Evolutionary conservation across 2,329 filamentous ascomycete genomes (phyloP).

Genomic region (Immersiporthe knoxdaviesiana): DNA sequence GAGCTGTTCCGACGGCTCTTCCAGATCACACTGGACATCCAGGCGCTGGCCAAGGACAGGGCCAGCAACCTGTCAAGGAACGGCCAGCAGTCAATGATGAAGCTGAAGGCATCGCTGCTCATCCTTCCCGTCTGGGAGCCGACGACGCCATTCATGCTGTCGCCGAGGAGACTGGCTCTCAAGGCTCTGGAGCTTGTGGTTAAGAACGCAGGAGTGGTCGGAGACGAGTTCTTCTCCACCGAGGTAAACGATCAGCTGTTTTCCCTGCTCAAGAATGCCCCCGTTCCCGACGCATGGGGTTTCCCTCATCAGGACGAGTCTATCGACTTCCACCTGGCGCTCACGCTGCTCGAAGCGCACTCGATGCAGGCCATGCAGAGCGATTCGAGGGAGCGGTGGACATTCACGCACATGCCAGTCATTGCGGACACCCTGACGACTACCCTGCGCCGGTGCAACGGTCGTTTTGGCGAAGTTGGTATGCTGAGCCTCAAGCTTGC

Average conservation of each 20-base stretch:
- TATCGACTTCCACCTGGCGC: constrained; percentile 49
- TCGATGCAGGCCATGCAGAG: constrained; percentile 53
- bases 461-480: constrained; percentile 46
- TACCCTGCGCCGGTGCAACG: constrained; percentile 41
- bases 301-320: constrained; percentile 40
- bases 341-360: constrained; percentile 57
- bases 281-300: constrained; percentile 42
- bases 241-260: constrained; percentile 55
- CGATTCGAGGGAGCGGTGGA: constrained; percentile 48
- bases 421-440: constrained; percentile 53
- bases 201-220: constrained; percentile 53
- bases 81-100: constrained; percentile 58
- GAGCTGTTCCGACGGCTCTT: constrained; percentile 61
- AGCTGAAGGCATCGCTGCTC: constrained; percentile 57
- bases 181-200: constrained; percentile 65
- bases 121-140: constrained; percentile 64
- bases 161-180: constrained; percentile 66
- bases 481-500: constrained; percentile 68
- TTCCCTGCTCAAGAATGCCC: constrained; percentile 44
- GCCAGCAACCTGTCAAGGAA: constrained; percentile 71
- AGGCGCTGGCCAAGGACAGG: constrained; percentile 64
- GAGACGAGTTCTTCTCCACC: constrained; percentile 52
- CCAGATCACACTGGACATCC: constrained; percentile 56
- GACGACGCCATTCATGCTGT: constrained; percentile 52
- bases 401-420: constrained; percentile 53